phyloP scores from a whole-genome alignment of 2,329 filamentous ascomycete genomes.

The Paramyrothecium roridum region DNA sequence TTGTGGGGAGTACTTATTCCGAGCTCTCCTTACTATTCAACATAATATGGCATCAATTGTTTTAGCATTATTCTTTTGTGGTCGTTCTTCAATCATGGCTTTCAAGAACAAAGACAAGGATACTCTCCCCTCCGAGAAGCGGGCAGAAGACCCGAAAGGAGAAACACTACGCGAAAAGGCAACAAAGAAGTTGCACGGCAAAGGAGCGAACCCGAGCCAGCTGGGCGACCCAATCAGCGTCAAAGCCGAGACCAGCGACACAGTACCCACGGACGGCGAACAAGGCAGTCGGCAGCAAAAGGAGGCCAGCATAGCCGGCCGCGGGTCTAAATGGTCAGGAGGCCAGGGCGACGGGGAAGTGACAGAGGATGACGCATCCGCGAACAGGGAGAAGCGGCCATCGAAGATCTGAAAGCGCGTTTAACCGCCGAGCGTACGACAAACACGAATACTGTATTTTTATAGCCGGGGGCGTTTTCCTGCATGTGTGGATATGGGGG shows the following conservation, averaged over 20 bases:
- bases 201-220: constrained; percentile 30
- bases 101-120: constrained; percentile 5
- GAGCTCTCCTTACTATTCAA: background rate
- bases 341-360: too few relatives aligned
- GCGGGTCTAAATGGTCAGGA: too few relatives aligned
- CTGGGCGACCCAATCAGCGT: constrained; percentile 35
- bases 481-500: background rate
- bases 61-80: constrained; percentile 2
- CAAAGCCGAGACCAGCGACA: constrained; percentile 32
- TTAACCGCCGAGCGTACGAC: background rate
- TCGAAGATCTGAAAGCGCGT: background rate
- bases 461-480: background rate
- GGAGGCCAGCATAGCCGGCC: background rate
- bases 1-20: background rate
- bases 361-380: background rate
- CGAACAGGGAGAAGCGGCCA: background rate
- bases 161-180: constrained; percentile 10
- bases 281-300: background rate
- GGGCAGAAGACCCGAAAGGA: constrained; percentile 2
- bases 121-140: constrained; percentile 3
- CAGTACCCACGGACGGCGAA: constrained; percentile 21
- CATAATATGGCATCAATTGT: constrained; percentile 4
- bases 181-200: constrained; percentile 20
- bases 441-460: background rate
- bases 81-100: constrained; percentile 2